These are phyloP conservation scores for Thermothelomyces thermophilus DNA, from an alignment of 2,329 filamentous ascomycete genomes.

Conservation along the genomic window DNA sequence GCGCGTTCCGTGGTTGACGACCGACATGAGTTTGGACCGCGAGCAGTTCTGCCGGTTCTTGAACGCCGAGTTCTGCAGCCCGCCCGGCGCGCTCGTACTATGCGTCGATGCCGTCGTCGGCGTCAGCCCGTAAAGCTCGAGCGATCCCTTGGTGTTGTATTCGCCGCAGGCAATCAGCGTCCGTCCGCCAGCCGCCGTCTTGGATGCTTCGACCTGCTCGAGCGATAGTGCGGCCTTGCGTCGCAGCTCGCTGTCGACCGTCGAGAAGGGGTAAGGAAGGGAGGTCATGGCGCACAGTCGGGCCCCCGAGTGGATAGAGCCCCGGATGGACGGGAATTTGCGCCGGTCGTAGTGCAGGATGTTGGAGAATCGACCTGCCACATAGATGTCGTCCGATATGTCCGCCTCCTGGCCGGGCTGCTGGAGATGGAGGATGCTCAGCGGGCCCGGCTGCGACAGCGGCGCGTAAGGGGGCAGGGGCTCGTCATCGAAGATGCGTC, in stretches of 20 bases:
- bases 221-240: constrained; percentile 49
- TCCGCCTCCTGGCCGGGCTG: constrained; percentile 44
- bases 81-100: constrained; percentile 24
- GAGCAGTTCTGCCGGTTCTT: constrained; percentile 82
- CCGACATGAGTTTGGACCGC: constrained; percentile 71
- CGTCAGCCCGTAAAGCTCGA: constrained; percentile 74
- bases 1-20: constrained; percentile 72
- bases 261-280: constrained; percentile 61
- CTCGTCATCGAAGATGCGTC: constrained; percentile 44
- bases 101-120: constrained; percentile 20
- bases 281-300: constrained; percentile 66
- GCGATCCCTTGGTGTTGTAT: constrained; percentile 83
- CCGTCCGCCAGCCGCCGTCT: constrained; percentile 46
- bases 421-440: constrained; percentile 75
- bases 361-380: constrained; percentile 81
- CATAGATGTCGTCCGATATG: constrained; percentile 73
- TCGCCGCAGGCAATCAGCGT: constrained; percentile 79
- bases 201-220: constrained; percentile 48
- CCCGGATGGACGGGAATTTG: constrained; percentile 70
- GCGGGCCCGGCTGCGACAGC: constrained; percentile 71
- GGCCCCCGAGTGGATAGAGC: constrained; percentile 77
- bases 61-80: constrained; percentile 45
- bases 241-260: constrained; percentile 53
- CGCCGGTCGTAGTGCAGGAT: constrained; percentile 86
- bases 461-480: constrained; percentile 57